Evolutionary conservation across 2,329 filamentous ascomycete species (phyloP).

Genomic region (Ceratocystis colombiana): DNA sequence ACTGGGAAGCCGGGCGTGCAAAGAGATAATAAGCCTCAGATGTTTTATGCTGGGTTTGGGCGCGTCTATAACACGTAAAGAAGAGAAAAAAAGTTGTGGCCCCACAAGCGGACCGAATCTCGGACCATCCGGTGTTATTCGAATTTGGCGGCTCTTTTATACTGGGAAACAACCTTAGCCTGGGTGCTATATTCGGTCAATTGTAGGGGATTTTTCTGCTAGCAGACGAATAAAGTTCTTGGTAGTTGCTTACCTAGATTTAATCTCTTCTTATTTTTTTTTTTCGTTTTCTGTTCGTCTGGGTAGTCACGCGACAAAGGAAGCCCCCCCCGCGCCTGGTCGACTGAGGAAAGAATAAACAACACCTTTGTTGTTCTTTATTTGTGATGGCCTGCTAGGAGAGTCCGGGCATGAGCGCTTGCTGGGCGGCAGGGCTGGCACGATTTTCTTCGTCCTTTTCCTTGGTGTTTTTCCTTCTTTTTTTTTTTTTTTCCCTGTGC

Average conservation of each 20-base stretch:
- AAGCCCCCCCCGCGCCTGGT: background rate
- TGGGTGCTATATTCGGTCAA: conserved; percentile 9
- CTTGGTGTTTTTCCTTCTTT: background rate
- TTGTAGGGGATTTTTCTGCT: conserved; percentile 5
- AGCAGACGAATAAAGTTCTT: background rate
- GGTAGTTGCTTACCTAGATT: background rate
- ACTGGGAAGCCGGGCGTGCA: background rate
- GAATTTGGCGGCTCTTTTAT: conserved; percentile 5
- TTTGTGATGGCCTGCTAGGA: background rate
- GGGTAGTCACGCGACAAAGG: background rate
- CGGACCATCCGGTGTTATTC: conserved; percentile 24
- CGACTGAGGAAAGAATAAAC: background rate
- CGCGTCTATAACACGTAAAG: background rate
- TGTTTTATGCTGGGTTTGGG: background rate
- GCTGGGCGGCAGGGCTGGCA: background rate
- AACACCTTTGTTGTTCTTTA: conserved; percentile 4
- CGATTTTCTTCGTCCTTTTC: background rate
- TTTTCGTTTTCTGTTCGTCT: background rate
- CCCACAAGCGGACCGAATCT: conserved; percentile 25
- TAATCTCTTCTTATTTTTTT: conserved; percentile 1
- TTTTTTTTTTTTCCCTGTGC: background rate
- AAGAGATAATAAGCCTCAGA: background rate
- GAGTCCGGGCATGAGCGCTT: background rate
- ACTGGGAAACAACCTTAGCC: conserved; percentile 6
- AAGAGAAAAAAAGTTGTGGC: conserved; percentile 6